Percentiles rank a stretch among this genome's conserved stretches.
Conservation (phyloP, 2,329 filamentous ascomycete genomes). For the Mycosphaerella arachidis region DNA sequence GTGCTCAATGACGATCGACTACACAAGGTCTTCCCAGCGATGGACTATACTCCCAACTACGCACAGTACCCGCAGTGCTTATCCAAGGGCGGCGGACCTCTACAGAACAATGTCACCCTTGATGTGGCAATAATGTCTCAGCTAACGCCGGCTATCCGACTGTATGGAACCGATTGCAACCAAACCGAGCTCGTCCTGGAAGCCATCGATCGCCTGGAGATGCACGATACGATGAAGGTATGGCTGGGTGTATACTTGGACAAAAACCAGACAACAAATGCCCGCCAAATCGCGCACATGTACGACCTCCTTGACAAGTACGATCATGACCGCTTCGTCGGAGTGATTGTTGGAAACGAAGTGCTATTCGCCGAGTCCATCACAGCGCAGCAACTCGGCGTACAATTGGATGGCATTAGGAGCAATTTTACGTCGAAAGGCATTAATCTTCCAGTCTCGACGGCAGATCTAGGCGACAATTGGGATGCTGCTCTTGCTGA, state of each 20-base stretch:
- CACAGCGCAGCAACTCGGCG: conserved; percentile 58
- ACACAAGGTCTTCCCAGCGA: conserved; percentile 89
- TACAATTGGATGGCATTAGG: conserved; percentile 63
- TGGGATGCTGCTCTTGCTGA: conserved; percentile 69
- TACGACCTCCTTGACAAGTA: conserved; percentile 74
- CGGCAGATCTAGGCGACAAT: conserved; percentile 82
- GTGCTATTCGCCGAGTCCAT: conserved; percentile 62
- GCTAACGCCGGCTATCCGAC: conserved; percentile 77
- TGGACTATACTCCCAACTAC: conserved; percentile 92
- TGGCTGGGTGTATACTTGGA: conserved; percentile 97
- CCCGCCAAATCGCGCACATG: conserved; percentile 76
- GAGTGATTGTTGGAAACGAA: conserved; percentile 61
- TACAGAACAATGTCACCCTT: conserved; percentile 89
- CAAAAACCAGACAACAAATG: conserved; percentile 74
- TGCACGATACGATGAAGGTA: conserved; percentile 71
- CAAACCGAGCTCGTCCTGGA: conserved; percentile 92
- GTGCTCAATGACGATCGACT: conserved; percentile 76
- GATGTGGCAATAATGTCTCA: conserved; percentile 88
- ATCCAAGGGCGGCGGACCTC: conserved; percentile 60
- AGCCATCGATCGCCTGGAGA: conserved; percentile 67
- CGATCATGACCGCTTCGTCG: conserved; percentile 50
- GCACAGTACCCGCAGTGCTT: conserved; percentile 84
- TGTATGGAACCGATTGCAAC: conserved; percentile 96
- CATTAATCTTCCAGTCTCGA: conserved; percentile 72
- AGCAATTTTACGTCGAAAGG: conserved; percentile 64